These are phyloP conservation scores for Fusarium oxysporum DNA, from an alignment of 2,329 filamentous ascomycete genomes.

Conservation along the genomic window DNA sequence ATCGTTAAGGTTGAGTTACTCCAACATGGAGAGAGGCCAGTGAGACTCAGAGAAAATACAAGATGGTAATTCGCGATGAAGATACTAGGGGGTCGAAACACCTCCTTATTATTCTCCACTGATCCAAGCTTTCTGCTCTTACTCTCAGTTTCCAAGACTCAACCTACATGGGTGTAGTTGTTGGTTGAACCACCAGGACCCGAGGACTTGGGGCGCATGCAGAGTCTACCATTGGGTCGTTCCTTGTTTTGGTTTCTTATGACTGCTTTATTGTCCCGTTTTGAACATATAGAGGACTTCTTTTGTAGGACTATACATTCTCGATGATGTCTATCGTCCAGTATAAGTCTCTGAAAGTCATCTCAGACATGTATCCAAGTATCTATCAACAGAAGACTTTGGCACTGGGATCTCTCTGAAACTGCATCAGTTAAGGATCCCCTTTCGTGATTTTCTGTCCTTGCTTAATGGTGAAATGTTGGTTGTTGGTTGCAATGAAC, in stretches of 20 bases:
- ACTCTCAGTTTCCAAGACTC: background rate
- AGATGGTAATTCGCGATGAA: background rate
- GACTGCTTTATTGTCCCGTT: background rate
- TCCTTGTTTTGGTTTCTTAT: background rate
- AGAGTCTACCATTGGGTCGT: background rate
- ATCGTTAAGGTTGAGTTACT: background rate
- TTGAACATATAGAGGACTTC: background rate
- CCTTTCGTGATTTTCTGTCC: background rate
- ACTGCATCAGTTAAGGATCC: too few relatives aligned
- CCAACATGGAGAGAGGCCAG: too few relatives aligned
- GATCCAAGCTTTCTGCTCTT: background rate
- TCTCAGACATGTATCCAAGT: too few relatives aligned
- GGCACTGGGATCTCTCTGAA: too few relatives aligned
- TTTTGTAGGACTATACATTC: background rate
- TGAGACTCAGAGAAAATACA: background rate
- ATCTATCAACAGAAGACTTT: background rate
- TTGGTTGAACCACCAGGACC: background rate
- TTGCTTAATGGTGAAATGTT: background rate
- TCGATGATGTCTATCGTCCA: background rate
- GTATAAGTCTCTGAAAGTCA: too few relatives aligned
- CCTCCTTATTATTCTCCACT: background rate
- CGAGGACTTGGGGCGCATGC: slow-evolving; percentile 4
- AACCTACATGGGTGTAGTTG: slow-evolving; percentile 1
- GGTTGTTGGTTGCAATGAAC: background rate
- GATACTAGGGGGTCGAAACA: background rate